phyloP scores from a whole-genome alignment of 2,329 filamentous ascomycete species.

The Aspergillus pseudoglaucus region DNA sequence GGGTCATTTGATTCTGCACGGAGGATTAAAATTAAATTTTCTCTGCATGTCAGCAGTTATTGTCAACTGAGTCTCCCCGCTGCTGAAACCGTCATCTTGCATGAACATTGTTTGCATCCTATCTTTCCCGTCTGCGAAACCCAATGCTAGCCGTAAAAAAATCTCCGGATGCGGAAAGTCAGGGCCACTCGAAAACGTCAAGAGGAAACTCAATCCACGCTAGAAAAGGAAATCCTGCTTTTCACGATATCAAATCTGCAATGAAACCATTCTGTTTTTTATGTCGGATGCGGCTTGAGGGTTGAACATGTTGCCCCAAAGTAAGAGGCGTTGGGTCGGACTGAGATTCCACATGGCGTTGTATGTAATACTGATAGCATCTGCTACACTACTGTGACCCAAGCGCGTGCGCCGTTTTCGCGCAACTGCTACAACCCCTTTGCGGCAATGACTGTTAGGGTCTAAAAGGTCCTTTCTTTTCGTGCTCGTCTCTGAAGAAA shows the following conservation, averaged over 20 bases:
- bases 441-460: slow-evolving; percentile 18
- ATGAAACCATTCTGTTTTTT: neutral
- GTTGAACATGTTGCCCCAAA: neutral
- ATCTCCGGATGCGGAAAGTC: slow-evolving; percentile 21
- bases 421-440: slow-evolving; percentile 12
- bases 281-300: neutral
- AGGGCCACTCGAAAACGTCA: slow-evolving; percentile 1
- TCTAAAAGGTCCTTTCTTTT: slow-evolving; percentile 21
- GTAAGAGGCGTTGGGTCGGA: neutral
- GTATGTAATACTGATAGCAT: slow-evolving; percentile 30
- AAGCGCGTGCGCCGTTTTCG: slow-evolving; percentile 26
- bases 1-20: neutral
- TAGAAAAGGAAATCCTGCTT: too few species aligned
- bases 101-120: neutral
- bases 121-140: neutral
- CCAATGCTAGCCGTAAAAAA: neutral
- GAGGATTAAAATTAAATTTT: neutral
- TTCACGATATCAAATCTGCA: neutral
- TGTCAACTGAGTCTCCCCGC: neutral
- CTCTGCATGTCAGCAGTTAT: neutral
- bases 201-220: neutral
- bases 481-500: slow-evolving; percentile 3
- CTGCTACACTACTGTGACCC: slow-evolving; percentile 18
- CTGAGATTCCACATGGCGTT: neutral
- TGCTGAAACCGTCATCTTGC: neutral